These are phyloP conservation scores for Clonostachys sp. DNA, from an alignment of 2,329 filamentous ascomycete species.

Conservation along the genomic window DNA sequence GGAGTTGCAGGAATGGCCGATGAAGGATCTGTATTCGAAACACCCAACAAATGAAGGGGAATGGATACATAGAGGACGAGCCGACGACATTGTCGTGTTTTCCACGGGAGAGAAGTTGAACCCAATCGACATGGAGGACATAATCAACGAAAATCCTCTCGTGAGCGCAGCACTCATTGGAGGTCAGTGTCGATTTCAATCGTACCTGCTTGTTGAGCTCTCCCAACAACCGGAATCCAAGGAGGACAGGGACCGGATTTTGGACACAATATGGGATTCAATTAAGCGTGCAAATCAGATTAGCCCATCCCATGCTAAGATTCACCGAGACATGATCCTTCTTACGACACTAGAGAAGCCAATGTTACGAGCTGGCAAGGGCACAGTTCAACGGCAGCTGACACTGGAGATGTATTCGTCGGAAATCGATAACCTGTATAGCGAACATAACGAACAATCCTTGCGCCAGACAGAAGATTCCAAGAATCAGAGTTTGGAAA, in stretches of 20 bases:
- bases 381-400: constrained; percentile 33
- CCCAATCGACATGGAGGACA: constrained; percentile 26
- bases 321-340: constrained; percentile 30
- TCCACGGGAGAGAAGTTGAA: constrained; percentile 36
- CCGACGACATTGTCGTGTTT: constrained; percentile 34
- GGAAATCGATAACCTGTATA: constrained; percentile 37
- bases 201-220: constrained; percentile 33
- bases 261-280: constrained; percentile 37
- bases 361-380: constrained; percentile 38
- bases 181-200: constrained; percentile 19
- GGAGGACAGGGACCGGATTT: constrained; percentile 15
- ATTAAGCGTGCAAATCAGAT: constrained; percentile 35
- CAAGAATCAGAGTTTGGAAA: neutral
- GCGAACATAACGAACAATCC: constrained; percentile 3
- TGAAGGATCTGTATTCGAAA: constrained; percentile 35
- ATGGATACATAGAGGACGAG: constrained; percentile 28
- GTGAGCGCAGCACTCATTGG: constrained; percentile 23
- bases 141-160: constrained; percentile 16
- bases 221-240: constrained; percentile 13
- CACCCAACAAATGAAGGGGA: constrained; percentile 22
- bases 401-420: constrained; percentile 33
- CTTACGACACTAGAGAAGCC: constrained; percentile 33
- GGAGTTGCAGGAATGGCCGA: constrained; percentile 30
- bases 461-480: neutral
- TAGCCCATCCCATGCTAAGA: constrained; percentile 39